Evolutionary conservation across 257 asterid species (phyloP), one percentile per base, ranked within the genome.

Genomic region (Fraxinus americana): DNA sequence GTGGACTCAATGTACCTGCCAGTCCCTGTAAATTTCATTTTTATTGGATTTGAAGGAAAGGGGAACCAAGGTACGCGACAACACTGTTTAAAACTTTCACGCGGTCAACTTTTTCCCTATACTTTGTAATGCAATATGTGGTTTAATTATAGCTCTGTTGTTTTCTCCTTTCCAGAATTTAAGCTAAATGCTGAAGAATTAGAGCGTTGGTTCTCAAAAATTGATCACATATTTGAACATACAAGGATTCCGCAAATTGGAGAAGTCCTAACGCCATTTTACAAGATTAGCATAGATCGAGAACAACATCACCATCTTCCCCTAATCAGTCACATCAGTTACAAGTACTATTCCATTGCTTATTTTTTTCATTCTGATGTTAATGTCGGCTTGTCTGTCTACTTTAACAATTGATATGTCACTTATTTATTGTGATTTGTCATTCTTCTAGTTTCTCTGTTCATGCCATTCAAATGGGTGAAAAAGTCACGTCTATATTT

Each of bases 181-280:
- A 88, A 88, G 90, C 89, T 96, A 72, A 87, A 79, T 72, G 87
- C 94, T 45, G 96, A 92, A 75, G 99, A 96, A 86, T 72, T 96
- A 59, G 97, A 93, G 86, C 98, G 92, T 75, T 96, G 99, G 99
- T 96, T 96, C 92, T 88, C 97, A 75, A 96, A 93, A 81, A 92
- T 96, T 76, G 99, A 96, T 90, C 99, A 96, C 85, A 86, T 93
- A 80, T 94, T 96, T 81, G 97, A 93, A 79, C 98, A 96, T 86
- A 87, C 98, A 12, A 94, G 99, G 88, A 88, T 91, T 82, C 98
- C 99, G 16, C 88, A 77, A 82, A 87, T 93, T 78, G 99, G 98
- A 78, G 99, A 96, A 89, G 85, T 90, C 84, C 89, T 93, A 66
- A 77, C 96, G 19, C 98, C 99, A 52, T 96, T 96, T 90, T 96